Conservation (phyloP, 2,329 filamentous ascomycete genomes). For the Colletotrichum melonis region DNA sequence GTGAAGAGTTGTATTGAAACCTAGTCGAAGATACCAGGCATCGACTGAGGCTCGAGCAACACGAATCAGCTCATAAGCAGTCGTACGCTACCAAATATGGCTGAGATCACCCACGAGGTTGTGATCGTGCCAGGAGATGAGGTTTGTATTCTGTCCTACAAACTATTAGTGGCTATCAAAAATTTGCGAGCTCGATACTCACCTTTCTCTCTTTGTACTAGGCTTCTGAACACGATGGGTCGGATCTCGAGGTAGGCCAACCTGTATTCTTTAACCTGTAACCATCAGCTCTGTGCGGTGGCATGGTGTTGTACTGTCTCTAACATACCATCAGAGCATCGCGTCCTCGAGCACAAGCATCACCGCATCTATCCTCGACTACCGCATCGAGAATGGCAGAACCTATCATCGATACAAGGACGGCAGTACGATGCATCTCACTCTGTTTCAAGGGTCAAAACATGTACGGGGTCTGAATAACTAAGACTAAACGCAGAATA, state of each 20-base stretch:
- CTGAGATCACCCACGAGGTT: neutral
- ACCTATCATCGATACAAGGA: slow-evolving; percentile 38
- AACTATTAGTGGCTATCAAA: too few relatives aligned
- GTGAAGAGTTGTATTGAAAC: neutral
- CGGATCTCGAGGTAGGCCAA: neutral
- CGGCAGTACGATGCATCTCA: neutral
- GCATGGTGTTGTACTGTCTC: too few relatives aligned
- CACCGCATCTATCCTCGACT: slow-evolving; percentile 43
- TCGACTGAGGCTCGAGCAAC: neutral
- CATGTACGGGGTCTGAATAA: neutral
- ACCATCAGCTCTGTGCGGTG: too few relatives aligned
- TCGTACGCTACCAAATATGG: neutral
- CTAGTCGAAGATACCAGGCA: neutral
- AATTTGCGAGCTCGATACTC: too few relatives aligned
- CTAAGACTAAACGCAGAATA: neutral
- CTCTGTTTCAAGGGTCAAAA: neutral
- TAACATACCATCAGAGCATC: neutral
- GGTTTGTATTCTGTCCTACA: neutral
- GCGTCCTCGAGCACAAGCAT: slow-evolving; percentile 43
- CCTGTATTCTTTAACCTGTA: neutral
- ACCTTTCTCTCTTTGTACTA: neutral
- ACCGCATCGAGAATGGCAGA: slow-evolving; percentile 23
- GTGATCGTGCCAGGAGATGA: neutral
- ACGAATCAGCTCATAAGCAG: too few relatives aligned
- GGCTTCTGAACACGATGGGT: neutral